Base-by-base conservation (phyloP, 495 filamentous ascomycete species). In the Aspergillus diversus region DNA sequence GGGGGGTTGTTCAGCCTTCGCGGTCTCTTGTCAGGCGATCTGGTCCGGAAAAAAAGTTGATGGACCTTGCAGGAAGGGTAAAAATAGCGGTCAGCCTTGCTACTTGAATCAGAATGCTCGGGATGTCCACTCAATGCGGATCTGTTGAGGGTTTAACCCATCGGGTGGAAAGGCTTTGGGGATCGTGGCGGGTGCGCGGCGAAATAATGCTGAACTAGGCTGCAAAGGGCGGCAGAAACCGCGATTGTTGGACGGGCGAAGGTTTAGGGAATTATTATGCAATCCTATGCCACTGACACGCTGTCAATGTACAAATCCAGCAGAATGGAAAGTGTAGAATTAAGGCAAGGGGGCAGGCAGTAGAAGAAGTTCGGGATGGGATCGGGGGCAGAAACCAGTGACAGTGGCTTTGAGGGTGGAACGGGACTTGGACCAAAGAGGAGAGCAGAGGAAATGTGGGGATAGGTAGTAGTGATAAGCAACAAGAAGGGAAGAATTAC, bases 1-100 rank as follows among this genome's bases (percentile, higher is more conserved):
- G 67, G 64, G 47, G 60, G 39, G 63, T 1, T 27, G 71, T 79
- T 81, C 77, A 79, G 78, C 76, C 78, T 66, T 65, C 50, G 63
- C 63, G 27, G 65, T 34, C 55, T 63, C 57, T 69, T 69, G 61
- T 74, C 66, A 69, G 70, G 71, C 63, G 35, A 57, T 55, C 51
- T 32, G 33, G 42, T 46, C 32, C 60, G 57, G 57, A 52, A 16
- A 46, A 43, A 51, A 66, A 43, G 16, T 52, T 33, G 39, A 63
- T 52, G 57, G 57, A 34, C 54, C 46, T 59, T 63, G 65, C 61
- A 52, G 63, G 34, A 56, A 27, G 27, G 51, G 61, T 67, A 66
- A 69, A 66, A 69, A 69, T 69, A 72, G 67, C 61, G 61, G 60
- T 69, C 63, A 66, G 62, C 58, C 54, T 69, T 60, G 65, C 55